Base-by-base conservation (phyloP, 106 monocot species). In the Allium sativum region DNA sequence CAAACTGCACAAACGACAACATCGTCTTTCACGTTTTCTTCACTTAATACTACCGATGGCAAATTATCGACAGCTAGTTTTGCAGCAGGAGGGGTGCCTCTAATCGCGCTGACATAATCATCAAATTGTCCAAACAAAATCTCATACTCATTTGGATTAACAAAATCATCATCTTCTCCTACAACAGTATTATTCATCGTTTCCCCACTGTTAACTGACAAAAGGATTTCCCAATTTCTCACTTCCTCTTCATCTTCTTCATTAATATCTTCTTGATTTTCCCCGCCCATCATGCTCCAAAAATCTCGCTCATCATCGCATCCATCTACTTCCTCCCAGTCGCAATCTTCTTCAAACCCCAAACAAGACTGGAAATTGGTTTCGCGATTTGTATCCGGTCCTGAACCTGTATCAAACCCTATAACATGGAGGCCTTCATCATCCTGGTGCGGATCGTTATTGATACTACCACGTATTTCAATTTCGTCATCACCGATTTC, bases 1-100 rank as follows among this genome's bases (percentile, higher is more conserved):
- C 79, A 79, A 15, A 79, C 74, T 6, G 79, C 79, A 60, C 86
- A 86, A 9, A 72, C 59, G 7, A 52, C 64, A 50, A 51, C 41
- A 9, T 44, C 18, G 31, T 65, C 41, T 1, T n/a, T 31, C 64
- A 21, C 50, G 40, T 62, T 68, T 8, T 62, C 62, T 62, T 62
- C 7, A 3, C 64, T 68, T 0, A 77, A 18, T 7, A 65, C 42
- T 2, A 73, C 41, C 17, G 67, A 64, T 6, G 74, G 74, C 6
- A 85, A 68, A 22, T 21, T 56, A 13, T 66, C 60, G 6, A 85
- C 71, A 20, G 69, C 78, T 52, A 17, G 43, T 40, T 70, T 77
- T 7, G 80, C 77, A 10, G 85, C 74, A 16, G 77, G 81, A 0
- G 52, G 71, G 21, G 20, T 40, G 5, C 64, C 64, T 10, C 64